These are phyloP conservation scores for Ochromonas danica DNA, from an alignment of 108 stramenopile species.

Conservation along the genomic window DNA sequence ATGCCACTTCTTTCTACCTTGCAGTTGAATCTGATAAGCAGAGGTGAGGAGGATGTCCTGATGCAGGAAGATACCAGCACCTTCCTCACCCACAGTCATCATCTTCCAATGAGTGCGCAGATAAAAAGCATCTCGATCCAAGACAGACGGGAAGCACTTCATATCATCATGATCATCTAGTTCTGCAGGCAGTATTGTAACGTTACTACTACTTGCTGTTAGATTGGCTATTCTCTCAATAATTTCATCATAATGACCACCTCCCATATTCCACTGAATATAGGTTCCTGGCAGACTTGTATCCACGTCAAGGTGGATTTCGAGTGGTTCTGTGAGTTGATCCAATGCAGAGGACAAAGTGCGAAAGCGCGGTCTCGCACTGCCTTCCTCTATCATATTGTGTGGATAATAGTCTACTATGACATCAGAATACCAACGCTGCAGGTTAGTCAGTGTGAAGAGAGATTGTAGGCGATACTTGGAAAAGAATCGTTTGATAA, in stretches of 20 bases:
- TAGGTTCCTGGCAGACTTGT: conserved; percentile 27
- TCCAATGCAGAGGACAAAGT: not conserved
- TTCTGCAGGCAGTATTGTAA: not conserved
- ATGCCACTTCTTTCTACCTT: conserved; percentile 32
- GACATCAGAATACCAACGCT: not conserved
- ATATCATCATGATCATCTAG: not conserved
- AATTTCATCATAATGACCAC: conserved; percentile 29
- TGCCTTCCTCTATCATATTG: conserved; percentile 21
- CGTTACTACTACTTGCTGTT: conserved; percentile 10
- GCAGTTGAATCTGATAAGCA: conserved; percentile 10
- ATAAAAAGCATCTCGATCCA: not conserved
- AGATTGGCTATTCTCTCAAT: not conserved
- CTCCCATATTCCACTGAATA: conserved; percentile 29
- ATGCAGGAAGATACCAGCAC: conserved; percentile 20
- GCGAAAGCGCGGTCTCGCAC: not conserved
- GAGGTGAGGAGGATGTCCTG: conserved; percentile 13
- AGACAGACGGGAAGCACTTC: not conserved
- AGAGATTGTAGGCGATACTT: not conserved
- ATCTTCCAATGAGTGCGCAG: conserved; percentile 21
- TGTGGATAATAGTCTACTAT: conserved; percentile 26
- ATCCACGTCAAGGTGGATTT: conserved; percentile 26
- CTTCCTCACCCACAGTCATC: not conserved
- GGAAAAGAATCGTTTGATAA: not conserved
- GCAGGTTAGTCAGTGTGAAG: not conserved
- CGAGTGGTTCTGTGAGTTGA: conserved; percentile 11